Base-by-base conservation (phyloP, 495 filamentous ascomycete genomes). In the Durotheca rogersii region DNA sequence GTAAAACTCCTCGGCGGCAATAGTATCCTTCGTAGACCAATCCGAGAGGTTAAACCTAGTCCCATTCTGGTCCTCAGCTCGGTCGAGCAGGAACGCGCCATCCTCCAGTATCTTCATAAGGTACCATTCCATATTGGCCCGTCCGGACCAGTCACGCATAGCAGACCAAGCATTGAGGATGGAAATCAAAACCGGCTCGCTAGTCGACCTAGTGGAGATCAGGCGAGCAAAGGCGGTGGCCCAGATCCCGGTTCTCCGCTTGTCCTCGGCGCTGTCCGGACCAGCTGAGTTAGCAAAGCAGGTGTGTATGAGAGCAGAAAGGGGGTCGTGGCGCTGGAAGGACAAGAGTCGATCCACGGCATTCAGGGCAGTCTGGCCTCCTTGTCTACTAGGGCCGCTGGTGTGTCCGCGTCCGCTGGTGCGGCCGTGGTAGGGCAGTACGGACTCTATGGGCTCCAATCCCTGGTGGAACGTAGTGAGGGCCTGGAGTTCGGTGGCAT, bases 31-130 rank as follows among this genome's bases (percentile, higher is more conserved):
- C 60, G 79, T 73, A 58, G 70, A 80, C 69, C 76, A 79, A 42
- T 77, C 74, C 30, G 81, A 78, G 23, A 87, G 68, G 36, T 88
- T 87, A 58, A 88, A 81, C 49, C 81, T 73, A 18, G 78, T 78
- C 10, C 81, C 76, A 58, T 81, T 74, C 41, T 80, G 77, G 71
- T 89, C 84, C 70, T 87, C 80, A 65, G 84, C 76, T 59, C 79
- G 77, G 53, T 96, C 89, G 66, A 96, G 75, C 44, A 98, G 71
- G 63, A 96, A 96, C 18, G 88, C 83, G 49, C 93, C 93, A 61
- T 91, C 87, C 69, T 95, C 88, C 14, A 98, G 79, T 48, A 92
- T 86, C 62, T 89, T 84, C 88, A 94, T 92, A 4, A 98, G 80
- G 62, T 90, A 96, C 61, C 88, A 84, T 72, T 96, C 91, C 75